Percentiles rank a stretch among this genome's conserved stretches.
These are phyloP conservation scores for Pythium sp. DNA, from an alignment of 352 stramenopile genomes.

Conservation along the genomic window DNA sequence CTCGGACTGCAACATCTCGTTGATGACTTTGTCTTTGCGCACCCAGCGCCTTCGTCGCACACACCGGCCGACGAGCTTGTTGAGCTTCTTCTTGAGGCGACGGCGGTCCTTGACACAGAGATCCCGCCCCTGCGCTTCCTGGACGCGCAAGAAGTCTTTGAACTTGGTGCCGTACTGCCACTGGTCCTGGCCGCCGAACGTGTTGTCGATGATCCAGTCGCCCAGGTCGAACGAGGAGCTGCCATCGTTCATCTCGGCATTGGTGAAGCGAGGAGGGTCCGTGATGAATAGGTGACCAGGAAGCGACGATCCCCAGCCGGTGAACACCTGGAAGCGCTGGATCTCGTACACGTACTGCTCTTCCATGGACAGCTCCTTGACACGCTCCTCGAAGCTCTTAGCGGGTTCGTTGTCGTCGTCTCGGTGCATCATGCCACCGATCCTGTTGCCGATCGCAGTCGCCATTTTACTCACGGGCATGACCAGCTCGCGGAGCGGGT, in stretches of 20 bases:
- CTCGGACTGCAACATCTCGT: conserved; percentile 19
- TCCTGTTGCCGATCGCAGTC: conserved; percentile 24
- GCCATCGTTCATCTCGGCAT: conserved; percentile 70
- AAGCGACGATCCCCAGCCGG: conserved; percentile 71
- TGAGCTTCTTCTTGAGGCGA: conserved; percentile 78
- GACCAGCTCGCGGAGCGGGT: conserved; percentile 71
- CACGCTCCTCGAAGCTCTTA: conserved; percentile 65
- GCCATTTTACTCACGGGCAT: conserved; percentile 60
- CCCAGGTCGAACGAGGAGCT: conserved; percentile 52
- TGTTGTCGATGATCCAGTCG: conserved; percentile 80
- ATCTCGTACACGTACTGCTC: conserved; percentile 78
- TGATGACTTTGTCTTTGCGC: conserved; percentile 65
- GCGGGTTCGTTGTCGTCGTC: conserved; percentile 26
- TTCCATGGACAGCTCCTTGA: conserved; percentile 53
- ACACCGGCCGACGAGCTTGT: conserved; percentile 75
- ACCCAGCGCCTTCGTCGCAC: conserved; percentile 80
- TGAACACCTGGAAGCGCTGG: conserved; percentile 83
- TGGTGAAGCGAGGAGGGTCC: conserved; percentile 75
- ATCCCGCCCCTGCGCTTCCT: conserved; percentile 32
- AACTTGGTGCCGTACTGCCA: conserved; percentile 88
- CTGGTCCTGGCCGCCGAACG: conserved; percentile 66
- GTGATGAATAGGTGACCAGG: conserved; percentile 76
- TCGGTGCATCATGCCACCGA: conserved; percentile 38
- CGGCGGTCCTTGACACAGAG: conserved; percentile 51
- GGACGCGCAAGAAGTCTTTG: conserved; percentile 73